Percentiles rank a stretch among this genome's conserved stretches.
These are phyloP conservation scores for Thozetella sp. DNA, from an alignment of 495 filamentous ascomycete species.

Conservation along the genomic window DNA sequence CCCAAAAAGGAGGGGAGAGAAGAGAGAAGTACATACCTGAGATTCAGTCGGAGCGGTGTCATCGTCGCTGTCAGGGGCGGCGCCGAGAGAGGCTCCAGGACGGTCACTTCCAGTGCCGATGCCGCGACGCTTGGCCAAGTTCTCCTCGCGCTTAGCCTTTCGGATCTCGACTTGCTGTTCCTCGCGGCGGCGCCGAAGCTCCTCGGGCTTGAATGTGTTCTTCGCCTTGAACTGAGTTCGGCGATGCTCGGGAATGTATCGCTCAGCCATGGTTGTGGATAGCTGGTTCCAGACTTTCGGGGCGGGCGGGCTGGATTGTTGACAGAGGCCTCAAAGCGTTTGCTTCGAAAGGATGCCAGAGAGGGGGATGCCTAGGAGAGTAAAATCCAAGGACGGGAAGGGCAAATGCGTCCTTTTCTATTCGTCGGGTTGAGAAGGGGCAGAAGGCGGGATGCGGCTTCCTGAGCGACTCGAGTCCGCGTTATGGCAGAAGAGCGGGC, in stretches of 20 bases:
- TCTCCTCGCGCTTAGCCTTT: constrained; percentile 97
- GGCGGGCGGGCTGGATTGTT: constrained; percentile 26
- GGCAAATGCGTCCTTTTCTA: constrained; percentile 59
- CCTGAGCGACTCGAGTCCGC: background rate
- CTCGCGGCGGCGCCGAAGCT: constrained; percentile 96
- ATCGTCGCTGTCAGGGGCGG: constrained; percentile 94
- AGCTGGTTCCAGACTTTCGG: constrained; percentile 16
- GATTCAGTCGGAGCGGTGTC: constrained; percentile 91
- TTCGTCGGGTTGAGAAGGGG: background rate
- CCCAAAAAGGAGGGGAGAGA: constrained; percentile 8
- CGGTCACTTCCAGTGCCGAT: constrained; percentile 78
- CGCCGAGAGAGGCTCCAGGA: constrained; percentile 82
- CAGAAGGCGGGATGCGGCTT: background rate
- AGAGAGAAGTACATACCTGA: constrained; percentile 73
- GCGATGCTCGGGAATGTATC: constrained; percentile 99
- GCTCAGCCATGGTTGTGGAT: constrained; percentile 82
- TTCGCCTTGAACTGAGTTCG: constrained; percentile 99
- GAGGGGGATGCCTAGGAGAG: constrained; percentile 44
- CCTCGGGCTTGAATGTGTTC: constrained; percentile 97
- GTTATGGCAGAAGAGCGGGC: background rate
- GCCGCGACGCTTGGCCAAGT: constrained; percentile 95
- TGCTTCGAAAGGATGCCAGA: constrained; percentile 35
- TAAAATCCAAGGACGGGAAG: constrained; percentile 55
- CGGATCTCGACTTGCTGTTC: constrained; percentile 99
- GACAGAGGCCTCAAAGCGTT: constrained; percentile 15